These are phyloP conservation scores for Jatropha multifida DNA, from an alignment of 441 rosid genomes.

Conservation along the genomic window DNA sequence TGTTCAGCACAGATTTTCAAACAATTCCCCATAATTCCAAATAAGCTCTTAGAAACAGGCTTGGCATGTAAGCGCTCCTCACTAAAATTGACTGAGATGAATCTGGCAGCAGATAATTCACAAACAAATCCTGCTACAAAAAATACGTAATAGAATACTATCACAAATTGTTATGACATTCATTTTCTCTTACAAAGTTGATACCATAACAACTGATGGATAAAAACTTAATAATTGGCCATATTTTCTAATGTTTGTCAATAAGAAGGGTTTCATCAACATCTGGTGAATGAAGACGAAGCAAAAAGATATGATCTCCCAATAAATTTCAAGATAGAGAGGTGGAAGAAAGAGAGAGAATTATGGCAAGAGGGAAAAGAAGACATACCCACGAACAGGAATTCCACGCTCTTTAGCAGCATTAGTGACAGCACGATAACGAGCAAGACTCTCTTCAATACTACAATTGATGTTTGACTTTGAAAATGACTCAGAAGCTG, in stretches of 20 bases:
- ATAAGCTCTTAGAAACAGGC: no score
- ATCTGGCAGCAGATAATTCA: no score
- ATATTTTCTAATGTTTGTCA: background rate
- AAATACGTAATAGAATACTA: background rate
- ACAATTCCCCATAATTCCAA: no score
- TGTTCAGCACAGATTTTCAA: no score
- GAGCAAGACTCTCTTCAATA: slow-evolving; percentile 88
- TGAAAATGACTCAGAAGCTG: slow-evolving; percentile 97
- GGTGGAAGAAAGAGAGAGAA: background rate
- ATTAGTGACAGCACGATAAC: slow-evolving; percentile 66
- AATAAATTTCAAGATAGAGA: background rate
- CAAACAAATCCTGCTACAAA: background rate
- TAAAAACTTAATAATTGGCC: background rate
- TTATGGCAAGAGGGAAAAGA: slow-evolving; percentile 14
- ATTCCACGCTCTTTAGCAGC: slow-evolving; percentile 76
- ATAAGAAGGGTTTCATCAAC: background rate
- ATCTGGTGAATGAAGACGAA: background rate
- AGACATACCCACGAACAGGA: slow-evolving; percentile 87
- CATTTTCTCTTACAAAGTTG: background rate
- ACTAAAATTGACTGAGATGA: no score
- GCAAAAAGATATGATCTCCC: background rate
- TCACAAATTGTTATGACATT: background rate
- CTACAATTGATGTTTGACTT: slow-evolving; percentile 92
- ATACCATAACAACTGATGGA: background rate
- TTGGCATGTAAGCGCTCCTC: no score